Evolutionary conservation across 1,139 yeast genomes (phyloP).

Genomic region (Yamadazyma conglobata): DNA sequence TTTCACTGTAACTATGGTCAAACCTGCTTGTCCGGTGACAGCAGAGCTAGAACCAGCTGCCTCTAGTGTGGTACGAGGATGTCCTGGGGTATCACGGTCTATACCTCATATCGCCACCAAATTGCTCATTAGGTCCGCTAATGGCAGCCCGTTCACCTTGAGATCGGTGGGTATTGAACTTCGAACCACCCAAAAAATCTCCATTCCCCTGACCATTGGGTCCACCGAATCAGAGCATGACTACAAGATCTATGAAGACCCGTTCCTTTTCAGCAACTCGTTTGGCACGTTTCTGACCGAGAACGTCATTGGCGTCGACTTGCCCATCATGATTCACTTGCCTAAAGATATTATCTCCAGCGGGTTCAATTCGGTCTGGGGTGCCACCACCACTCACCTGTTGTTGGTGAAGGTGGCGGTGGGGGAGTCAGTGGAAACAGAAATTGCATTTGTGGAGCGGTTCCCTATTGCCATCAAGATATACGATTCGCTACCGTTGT

Average conservation of each 20-base stretch:
- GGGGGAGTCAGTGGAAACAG: conserved; percentile 33
- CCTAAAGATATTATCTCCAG: conserved; percentile 51
- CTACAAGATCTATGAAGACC: conserved; percentile 34
- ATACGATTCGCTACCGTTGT: conserved; percentile 52
- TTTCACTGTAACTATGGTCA: no score
- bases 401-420: conserved; percentile 32
- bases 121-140: conserved; percentile 36
- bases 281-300: conserved; percentile 33
- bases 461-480: conserved; percentile 49
- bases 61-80: conserved; percentile 50
- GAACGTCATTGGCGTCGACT: conserved; percentile 48
- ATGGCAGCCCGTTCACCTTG: conserved; percentile 37
- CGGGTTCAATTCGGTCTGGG: conserved; percentile 38
- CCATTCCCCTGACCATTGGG: conserved; percentile 40
- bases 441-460: conserved; percentile 26
- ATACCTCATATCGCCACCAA: conserved; percentile 48
- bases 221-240: conserved; percentile 38
- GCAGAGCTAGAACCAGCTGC: conserved; percentile 45
- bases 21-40: conserved; percentile 27
- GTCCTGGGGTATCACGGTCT: conserved; percentile 63
- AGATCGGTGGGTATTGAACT: conserved; percentile 38
- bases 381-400: conserved; percentile 37
- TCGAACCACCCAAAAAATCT: conserved; percentile 37
- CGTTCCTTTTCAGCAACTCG: conserved; percentile 35
- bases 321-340: conserved; percentile 59